These are phyloP conservation scores for Eragrostis tef DNA, from an alignment of 202 grass and related monocot genomes.

Conservation along the genomic window DNA sequence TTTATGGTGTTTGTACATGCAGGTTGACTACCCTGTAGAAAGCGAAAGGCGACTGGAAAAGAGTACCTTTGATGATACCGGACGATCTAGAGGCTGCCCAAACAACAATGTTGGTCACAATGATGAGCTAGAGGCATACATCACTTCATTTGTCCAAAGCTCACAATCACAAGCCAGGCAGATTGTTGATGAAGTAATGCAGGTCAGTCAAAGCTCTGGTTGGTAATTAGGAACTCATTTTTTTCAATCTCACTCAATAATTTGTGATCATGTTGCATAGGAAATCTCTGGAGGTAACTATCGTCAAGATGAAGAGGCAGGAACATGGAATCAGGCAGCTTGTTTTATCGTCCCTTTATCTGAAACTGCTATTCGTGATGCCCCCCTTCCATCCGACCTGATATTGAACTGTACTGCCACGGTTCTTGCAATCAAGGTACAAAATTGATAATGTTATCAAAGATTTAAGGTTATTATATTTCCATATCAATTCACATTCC, in stretches of 20 bases:
- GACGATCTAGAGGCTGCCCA: conserved; percentile 11
- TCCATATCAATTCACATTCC: background rate
- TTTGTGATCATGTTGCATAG: background rate
- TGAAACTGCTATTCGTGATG: background rate
- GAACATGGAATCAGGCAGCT: conserved; percentile 5
- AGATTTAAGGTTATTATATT: background rate
- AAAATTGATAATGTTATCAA: background rate
- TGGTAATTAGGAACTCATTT: background rate
- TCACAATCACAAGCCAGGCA: conserved; percentile 47
- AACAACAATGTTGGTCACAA: conserved; percentile 9
- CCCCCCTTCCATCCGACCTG: conserved; percentile 33
- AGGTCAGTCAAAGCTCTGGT: conserved; percentile 32
- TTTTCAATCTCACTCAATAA: background rate
- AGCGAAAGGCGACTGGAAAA: conserved; percentile 11
- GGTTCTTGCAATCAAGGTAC: conserved; percentile 54
- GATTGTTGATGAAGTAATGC: conserved; percentile 45
- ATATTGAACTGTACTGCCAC: conserved; percentile 48
- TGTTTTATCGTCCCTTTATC: background rate
- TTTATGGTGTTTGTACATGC: conserved; percentile 33
- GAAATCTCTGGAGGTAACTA: background rate
- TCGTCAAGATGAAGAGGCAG: conserved; percentile 35
- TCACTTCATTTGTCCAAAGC: conserved; percentile 48
- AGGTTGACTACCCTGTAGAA: conserved; percentile 32
- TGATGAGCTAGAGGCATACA: conserved; percentile 33
- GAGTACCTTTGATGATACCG: conserved; percentile 7